Base-by-base conservation (phyloP, 2,329 filamentous ascomycete species). In the Macroventuria anomochaeta region DNA sequence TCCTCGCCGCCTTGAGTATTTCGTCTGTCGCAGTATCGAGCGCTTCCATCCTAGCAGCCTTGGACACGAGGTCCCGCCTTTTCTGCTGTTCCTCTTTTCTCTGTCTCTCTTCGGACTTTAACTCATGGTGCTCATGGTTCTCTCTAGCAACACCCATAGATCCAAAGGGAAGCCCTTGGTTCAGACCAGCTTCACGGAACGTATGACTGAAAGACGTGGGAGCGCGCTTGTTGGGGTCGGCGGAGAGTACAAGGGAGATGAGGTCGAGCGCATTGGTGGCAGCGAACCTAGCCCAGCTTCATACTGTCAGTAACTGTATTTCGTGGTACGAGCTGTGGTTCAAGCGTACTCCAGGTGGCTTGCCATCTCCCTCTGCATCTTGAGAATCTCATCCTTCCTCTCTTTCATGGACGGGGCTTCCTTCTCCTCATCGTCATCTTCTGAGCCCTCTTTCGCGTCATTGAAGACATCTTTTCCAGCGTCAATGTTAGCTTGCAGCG, bases 31-130 rank as follows among this genome's bases (percentile, higher is more conserved):
- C 87, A 28, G 85, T 83, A 64, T 89, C 87, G 61, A 96, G 85
- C 38, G 88, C 88, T 66, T 93, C 85, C 58, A 95, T 79, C 46
- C 90, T 88, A 84, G 91, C 93, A 28, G 92, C 93, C 21, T 79
- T 79, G 13, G 83, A 81, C 3, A 85, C 77, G 3, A 79, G 68
- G 32, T 80, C 75, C 33, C 81, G 73, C 3, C 84, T 61, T 39
- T 65, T 62, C 17, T 59, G 49, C 17, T 57, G 46, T 17, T 68
- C 65, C 13, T 66, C 46, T 8, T 82, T 80, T 28, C 62, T 55
- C 7, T 60, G 37, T 11, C 47, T 23, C 20, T 70, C 67, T 17
- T 67, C 63, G 2, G 21, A 10, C 29, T 60, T 63, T 7, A 63
- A 56, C 25, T 57, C 53, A 31, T 63, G 52, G 2, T 65, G 53